Base-by-base conservation (phyloP, 1,139 yeast species). In the Yarrowia galli region DNA sequence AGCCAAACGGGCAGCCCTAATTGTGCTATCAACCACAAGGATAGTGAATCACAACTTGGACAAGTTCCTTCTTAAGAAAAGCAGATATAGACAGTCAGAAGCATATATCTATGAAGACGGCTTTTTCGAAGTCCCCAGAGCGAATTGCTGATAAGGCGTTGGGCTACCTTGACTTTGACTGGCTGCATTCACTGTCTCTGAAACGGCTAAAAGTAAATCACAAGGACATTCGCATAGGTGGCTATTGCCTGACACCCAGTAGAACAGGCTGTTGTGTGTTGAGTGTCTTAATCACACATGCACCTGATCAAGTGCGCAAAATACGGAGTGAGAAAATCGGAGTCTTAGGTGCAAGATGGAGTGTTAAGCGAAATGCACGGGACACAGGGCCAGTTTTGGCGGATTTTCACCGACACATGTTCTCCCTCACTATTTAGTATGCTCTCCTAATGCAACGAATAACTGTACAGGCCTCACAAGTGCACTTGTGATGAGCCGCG, bases 1-100 rank as follows among this genome's bases (percentile, higher is more conserved):
- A 54, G 25, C 15, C 46, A 40, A 54, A 54, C 61, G 46, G 46
- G 36, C 61, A 54, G 61, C 38, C 46, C 46, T 40, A 54, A 28
- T 10, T 54, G 46, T 16, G 43, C 40, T n/a, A n/a, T 12, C 38
- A 46, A 23, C 51, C 51, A 23, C 38, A n/a, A 8, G 35, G 2
- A 23, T n/a, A 36, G 22, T 10, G 54, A 48, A 25, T 20, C 16
- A 9, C 4, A 49, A 4, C 32, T 28, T 22, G 38, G 10, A n/a
- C 20, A 28, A n/a, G 38, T 25, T 23, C 40, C 54, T 9, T 16
- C 13, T 32, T 18, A 25, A 40, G n/a, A 32, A 18, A n/a, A 18
- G 54, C 16, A 48, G 36, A 25, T 15, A 9, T 23, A 5, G 3
- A 5, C 32, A 12, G 22, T 10, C 20, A 4, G n/a, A 48, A 48